Evolutionary conservation across 2,329 filamentous ascomycete species (phyloP).

Genomic region (Allantophomopsis lycopodina): DNA sequence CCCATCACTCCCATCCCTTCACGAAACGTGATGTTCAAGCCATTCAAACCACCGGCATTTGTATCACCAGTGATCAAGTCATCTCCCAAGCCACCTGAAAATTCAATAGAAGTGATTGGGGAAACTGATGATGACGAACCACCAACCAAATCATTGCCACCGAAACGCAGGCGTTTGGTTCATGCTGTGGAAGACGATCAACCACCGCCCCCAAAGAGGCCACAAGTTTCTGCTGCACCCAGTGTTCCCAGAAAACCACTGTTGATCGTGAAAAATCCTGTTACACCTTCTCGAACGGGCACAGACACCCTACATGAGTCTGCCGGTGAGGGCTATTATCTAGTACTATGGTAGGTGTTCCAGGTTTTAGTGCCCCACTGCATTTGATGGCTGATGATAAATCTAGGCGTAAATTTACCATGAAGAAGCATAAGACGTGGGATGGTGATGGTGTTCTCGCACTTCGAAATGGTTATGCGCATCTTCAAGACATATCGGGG

Average conservation of each 20-base stretch:
- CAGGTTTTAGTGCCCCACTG: background rate
- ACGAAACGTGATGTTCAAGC: conserved; percentile 14
- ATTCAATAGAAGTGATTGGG: too few relatives aligned
- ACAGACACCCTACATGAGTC: conserved; percentile 1
- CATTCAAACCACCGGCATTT: conserved; percentile 17
- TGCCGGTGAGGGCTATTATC: conserved; percentile 15
- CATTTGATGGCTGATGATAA: background rate
- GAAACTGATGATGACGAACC: conserved; percentile 5
- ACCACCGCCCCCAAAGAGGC: conserved; percentile 5
- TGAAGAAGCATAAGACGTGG: conserved; percentile 67
- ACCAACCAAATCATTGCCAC: conserved; percentile 6
- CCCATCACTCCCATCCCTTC: too few relatives aligned
- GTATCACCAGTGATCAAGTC: conserved; percentile 7
- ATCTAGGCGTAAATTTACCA: conserved; percentile 50
- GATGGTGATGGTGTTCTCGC: conserved; percentile 57
- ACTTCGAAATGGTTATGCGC: conserved; percentile 40
- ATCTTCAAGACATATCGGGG: conserved; percentile 47
- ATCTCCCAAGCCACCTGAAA: background rate
- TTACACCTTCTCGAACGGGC: background rate
- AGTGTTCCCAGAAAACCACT: conserved; percentile 17
- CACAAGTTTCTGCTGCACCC: conserved; percentile 7
- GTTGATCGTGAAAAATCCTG: conserved; percentile 12
- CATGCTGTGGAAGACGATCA: conserved; percentile 12
- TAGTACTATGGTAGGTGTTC: conserved; percentile 16
- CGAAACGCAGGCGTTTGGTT: conserved; percentile 12